Percentiles rank a stretch among this genome's conserved stretches.
Evolutionary conservation across 2,329 filamentous ascomycete species (phyloP).

Genomic region (Ophiostoma tasmaniense): DNA sequence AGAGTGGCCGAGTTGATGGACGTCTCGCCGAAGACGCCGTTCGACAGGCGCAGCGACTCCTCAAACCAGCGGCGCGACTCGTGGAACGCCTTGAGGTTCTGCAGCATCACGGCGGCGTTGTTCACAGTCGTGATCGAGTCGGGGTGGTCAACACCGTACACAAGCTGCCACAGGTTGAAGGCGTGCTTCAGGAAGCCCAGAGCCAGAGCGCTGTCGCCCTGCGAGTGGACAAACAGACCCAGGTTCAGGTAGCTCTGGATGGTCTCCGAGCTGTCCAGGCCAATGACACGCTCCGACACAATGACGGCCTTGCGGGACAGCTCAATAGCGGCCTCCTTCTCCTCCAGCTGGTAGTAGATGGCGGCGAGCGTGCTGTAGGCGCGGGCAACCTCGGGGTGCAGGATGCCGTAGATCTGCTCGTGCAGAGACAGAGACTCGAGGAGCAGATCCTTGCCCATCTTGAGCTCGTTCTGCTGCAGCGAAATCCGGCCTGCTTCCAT

Average conservation of each 20-base stretch:
- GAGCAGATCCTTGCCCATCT: conserved; percentile 89
- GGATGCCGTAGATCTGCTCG: conserved; percentile 96
- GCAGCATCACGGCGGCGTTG: conserved; percentile 97
- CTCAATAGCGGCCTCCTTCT: conserved; percentile 92
- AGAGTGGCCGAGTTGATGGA: conserved; percentile 92
- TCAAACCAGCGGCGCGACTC: conserved; percentile 97
- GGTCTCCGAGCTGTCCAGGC: conserved; percentile 88
- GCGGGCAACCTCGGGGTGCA: conserved; percentile 91
- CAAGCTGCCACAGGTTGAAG: conserved; percentile 90
- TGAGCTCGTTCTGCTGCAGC: conserved; percentile 89
- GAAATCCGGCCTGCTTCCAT: conserved; percentile 93
- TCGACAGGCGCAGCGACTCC: conserved; percentile 79
- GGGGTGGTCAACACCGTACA: conserved; percentile 87
- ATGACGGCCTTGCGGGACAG: conserved; percentile 94
- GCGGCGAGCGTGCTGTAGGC: conserved; percentile 94
- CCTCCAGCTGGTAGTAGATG: conserved; percentile 94
- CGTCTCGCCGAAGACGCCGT: conserved; percentile 78
- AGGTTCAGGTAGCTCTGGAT: conserved; percentile 94
- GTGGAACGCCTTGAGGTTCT: conserved; percentile 87
- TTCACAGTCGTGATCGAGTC: conserved; percentile 98
- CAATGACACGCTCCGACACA: conserved; percentile 87
- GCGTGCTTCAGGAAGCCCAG: conserved; percentile 86
- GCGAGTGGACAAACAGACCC: conserved; percentile 85
- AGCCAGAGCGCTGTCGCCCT: conserved; percentile 81
- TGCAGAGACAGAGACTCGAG: conserved; percentile 93